Evolutionary conservation across 306 rosid genomes (phyloP).

Genomic region (Fragaria iinumae): DNA sequence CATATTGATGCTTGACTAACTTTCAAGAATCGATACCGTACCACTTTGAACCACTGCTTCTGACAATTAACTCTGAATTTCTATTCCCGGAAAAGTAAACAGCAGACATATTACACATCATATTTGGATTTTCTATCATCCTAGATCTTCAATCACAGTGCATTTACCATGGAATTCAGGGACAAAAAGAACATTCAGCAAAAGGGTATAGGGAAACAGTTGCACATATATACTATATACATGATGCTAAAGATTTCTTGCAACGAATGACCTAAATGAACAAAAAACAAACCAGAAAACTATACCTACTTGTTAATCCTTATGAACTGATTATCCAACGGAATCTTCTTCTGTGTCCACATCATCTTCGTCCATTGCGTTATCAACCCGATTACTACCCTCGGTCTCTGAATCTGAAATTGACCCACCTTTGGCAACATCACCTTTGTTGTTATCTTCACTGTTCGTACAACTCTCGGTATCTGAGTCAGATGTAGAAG

Average conservation of each 20-base stretch:
- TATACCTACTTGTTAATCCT: neutral
- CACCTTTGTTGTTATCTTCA: slow-evolving; percentile 31
- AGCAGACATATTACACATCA: neutral
- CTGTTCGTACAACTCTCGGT: slow-evolving; percentile 52
- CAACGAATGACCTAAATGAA: neutral
- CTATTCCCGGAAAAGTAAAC: neutral
- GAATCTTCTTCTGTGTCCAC: slow-evolving; percentile 68
- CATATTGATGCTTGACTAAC: neutral
- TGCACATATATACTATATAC: neutral
- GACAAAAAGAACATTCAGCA: neutral
- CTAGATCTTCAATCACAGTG: neutral
- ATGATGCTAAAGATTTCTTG: neutral
- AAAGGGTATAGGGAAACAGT: neutral
- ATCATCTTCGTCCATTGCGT: slow-evolving; percentile 68
- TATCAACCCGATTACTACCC: slow-evolving; percentile 43
- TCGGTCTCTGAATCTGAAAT: slow-evolving; percentile 72
- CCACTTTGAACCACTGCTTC: neutral
- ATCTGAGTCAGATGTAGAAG: slow-evolving; percentile 45
- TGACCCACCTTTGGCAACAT: slow-evolving; percentile 34
- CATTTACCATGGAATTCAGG: neutral
- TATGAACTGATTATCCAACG: slow-evolving; percentile 28
- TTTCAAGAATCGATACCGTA: neutral
- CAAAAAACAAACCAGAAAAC: neutral
- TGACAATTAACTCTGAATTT: neutral
- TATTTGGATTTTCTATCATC: neutral